Base-by-base conservation (phyloP, 805 yeast species). In the Isabelozyma pseudorhagii region DNA sequence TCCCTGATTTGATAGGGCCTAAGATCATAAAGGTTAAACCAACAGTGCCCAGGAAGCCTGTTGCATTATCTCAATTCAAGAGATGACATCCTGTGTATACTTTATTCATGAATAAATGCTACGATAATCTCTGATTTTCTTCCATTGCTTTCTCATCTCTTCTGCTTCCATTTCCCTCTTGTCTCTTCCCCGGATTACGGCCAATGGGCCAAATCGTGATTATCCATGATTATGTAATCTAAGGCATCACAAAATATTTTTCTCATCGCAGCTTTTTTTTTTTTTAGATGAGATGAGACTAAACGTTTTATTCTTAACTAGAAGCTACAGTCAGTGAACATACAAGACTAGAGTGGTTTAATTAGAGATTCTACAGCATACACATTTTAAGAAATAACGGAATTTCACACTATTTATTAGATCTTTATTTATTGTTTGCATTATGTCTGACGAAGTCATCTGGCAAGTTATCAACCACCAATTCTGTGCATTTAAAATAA, bases 401-500 rank as follows among this genome's bases (percentile, higher is more conserved):
- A 5, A 21, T 21, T 21, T 21, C 25, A 21, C 18, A 29, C 8
- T 42, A 27, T 34, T 18, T 25, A 31, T 31, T 41, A 21, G 36
- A 31, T 31, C 36, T 10, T 31, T 13, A 31, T 34, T 31, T 14
- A 10, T 8, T 10, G 15, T 29, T 21, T 40, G 17, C 42, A 38
- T 34, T 36, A 73, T 72, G 77, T 82, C 88, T 41, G 89, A 84
- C 75, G 87, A 93, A 81, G 85, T 94, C 58, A 89, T 94, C 63
- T 94, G 99, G 99, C 96, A 89, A 75, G 94, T 93, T 53, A 89
- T 94, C 60, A 91, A 92, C 73, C 91, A 89, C 67, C 93, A 90
- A 66, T 94, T 93, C 65, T 94, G 99, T 75, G 89, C 99, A 18
- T 94, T 87, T 75, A 93, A 93, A 71, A 76, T 94, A 60, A 88